Conservation (phyloP, 116 monocot genomes). For the Trichopus zeylanicus region DNA sequence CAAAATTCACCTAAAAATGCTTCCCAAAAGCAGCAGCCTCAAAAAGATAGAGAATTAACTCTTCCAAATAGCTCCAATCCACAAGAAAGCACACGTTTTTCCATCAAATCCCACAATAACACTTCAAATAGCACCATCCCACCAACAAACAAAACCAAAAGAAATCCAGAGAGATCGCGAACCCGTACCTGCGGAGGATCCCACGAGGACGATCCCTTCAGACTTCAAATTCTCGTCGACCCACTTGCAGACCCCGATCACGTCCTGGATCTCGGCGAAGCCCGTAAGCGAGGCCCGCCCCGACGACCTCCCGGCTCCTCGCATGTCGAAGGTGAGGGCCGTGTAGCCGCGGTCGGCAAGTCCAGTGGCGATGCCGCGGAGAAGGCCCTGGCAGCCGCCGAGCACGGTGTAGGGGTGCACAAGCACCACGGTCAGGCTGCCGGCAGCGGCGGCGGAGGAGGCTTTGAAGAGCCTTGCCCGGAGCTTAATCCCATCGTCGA, state of each 20-base stretch:
- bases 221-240: slow-evolving; percentile 36
- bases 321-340: slow-evolving; percentile 70
- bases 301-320: slow-evolving; percentile 59
- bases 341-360: slow-evolving; percentile 38
- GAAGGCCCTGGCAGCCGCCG: slow-evolving; percentile 68
- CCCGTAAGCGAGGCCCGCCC: slow-evolving; percentile 53
- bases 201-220: slow-evolving; percentile 63
- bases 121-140: not conserved
- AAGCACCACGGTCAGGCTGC: slow-evolving; percentile 38
- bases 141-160: not conserved
- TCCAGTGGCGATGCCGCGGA: slow-evolving; percentile 53
- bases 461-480: slow-evolving; percentile 41
- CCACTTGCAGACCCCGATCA: slow-evolving; percentile 69
- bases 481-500: slow-evolving; percentile 45
- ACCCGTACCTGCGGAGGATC: slow-evolving; percentile 53
- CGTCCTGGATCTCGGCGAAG: slow-evolving; percentile 54
- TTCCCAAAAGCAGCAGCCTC: too few relatives aligned
- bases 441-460: not conserved
- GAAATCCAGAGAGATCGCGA: not conserved
- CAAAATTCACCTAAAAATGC: too few relatives aligned
- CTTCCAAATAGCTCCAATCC: not conserved
- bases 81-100: not conserved
- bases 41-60: too few relatives aligned
- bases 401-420: slow-evolving; percentile 70
- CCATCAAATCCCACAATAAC: not conserved